Evolutionary conservation across 176 grass and related monocot genomes (phyloP), one percentile per base, ranked within the genome.

Genomic region (Juncus effusus): DNA sequence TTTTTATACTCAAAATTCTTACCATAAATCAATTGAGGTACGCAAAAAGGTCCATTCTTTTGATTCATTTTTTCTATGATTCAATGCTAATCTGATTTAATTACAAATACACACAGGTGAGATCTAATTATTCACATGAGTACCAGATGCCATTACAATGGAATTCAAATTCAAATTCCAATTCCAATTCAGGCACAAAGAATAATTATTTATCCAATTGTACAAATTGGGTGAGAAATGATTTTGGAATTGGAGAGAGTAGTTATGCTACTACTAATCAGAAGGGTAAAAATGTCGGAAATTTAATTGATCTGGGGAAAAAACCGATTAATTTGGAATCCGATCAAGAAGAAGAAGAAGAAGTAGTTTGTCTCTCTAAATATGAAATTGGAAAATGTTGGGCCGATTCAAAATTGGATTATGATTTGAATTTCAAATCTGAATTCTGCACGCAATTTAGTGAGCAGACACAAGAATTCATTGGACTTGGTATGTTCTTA

Each of bases 241-340:
- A 47, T 58, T 47, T 72, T 4, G 69, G 58, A 3, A 49, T 59
- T 2, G 69, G 69, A 40, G 69, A 72, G 58, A 56, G 69, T 38
- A 72, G 69, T 60, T 35, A 37, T 2, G 4, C 4, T 9, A 9
- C 6, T 47, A 47, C 44, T 47, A 9, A 9, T 9, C 4, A 6
- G 59, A 59, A 45, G 42, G 40, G 69, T 10, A 72, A 72, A 15
- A 60, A 15, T 35, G 14, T 47, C 38, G 15, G 39, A 59, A 59
- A 60, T 72, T 10, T 72, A 1, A 56, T 59, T 42, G 58, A 58
- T 45, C 37, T 58, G 55, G 40, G 42, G 69, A 56, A 72, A 53
- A 72, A 56, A 11, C 54, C 69, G 15, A 72, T 72, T 16, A 72
- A 72, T 72, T 47, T 72, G 69, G 69, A 72, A 0, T 72, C 69